Evolutionary conservation across 2,329 filamentous ascomycete genomes (phyloP).

Genomic region (Paramyrothecium roridum): DNA sequence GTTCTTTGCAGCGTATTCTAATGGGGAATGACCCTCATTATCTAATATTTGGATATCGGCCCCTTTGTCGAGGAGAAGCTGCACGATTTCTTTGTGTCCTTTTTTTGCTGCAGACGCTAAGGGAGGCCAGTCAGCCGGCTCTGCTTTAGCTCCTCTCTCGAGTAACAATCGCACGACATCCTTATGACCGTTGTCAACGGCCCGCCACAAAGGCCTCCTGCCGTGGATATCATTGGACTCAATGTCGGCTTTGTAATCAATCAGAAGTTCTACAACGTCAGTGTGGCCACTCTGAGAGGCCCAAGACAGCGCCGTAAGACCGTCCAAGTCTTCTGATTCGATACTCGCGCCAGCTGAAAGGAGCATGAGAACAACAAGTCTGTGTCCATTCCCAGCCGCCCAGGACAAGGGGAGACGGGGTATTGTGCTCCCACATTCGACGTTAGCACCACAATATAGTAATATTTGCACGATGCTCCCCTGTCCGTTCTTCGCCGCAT

Average conservation of each 20-base stretch:
- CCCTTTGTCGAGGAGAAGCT: too few relatives aligned
- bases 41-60: too few relatives aligned
- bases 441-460: background rate
- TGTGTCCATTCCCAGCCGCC: background rate
- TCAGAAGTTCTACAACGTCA: background rate
- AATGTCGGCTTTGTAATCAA: background rate
- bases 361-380: background rate
- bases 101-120: too few relatives aligned
- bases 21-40: too few relatives aligned
- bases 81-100: too few relatives aligned
- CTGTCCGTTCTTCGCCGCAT: too few relatives aligned
- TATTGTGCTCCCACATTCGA: background rate
- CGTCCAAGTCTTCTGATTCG: background rate
- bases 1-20: too few relatives aligned
- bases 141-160: too few relatives aligned
- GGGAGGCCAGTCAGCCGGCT: too few relatives aligned
- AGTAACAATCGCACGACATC: constrained; percentile 4
- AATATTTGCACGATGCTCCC: too few relatives aligned
- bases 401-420: background rate
- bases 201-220: background rate
- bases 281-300: background rate
- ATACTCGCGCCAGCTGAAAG: background rate
- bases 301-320: background rate
- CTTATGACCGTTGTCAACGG: background rate
- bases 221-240: background rate